Evolutionary conservation across 441 rosid species (phyloP).

Genomic region (Melastoma candidum): DNA sequence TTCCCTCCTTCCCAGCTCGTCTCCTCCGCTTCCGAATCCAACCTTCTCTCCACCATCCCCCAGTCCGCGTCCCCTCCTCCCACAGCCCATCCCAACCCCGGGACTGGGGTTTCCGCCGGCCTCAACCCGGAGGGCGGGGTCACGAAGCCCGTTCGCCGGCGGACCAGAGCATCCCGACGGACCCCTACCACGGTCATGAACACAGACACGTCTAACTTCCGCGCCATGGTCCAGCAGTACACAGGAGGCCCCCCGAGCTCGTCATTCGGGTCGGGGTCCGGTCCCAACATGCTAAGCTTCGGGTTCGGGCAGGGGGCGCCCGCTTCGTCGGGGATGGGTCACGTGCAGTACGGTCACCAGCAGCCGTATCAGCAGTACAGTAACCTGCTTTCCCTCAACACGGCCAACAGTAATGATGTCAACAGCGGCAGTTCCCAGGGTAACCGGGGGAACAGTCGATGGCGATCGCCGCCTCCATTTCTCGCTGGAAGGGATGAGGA

Average conservation of each 20-base stretch:
- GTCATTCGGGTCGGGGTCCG: slow-evolving; percentile 21
- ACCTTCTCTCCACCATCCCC: slow-evolving; percentile 3
- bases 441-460: neutral
- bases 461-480: slow-evolving; percentile 7
- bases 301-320: slow-evolving; percentile 19
- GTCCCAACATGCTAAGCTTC: slow-evolving; percentile 14
- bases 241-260: slow-evolving; percentile 89
- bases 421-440: slow-evolving; percentile 18
- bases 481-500: no score
- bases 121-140: slow-evolving; percentile 64
- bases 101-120: neutral
- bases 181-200: slow-evolving; percentile 82
- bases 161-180: slow-evolving; percentile 80
- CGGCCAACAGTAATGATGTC: neutral
- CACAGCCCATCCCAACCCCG: neutral
- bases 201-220: slow-evolving; percentile 74
- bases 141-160: slow-evolving; percentile 53
- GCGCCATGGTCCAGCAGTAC: slow-evolving; percentile 92
- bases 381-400: slow-evolving; percentile 30
- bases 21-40: slow-evolving; percentile 8
- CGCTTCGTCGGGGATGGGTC: slow-evolving; percentile 14
- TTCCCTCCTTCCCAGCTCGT: neutral
- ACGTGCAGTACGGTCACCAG: slow-evolving; percentile 18
- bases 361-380: slow-evolving; percentile 12
- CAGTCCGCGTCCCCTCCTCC: neutral